Evolutionary conservation across 129 eudicot genomes (phyloP).

Genomic region (Apium graveolens): DNA sequence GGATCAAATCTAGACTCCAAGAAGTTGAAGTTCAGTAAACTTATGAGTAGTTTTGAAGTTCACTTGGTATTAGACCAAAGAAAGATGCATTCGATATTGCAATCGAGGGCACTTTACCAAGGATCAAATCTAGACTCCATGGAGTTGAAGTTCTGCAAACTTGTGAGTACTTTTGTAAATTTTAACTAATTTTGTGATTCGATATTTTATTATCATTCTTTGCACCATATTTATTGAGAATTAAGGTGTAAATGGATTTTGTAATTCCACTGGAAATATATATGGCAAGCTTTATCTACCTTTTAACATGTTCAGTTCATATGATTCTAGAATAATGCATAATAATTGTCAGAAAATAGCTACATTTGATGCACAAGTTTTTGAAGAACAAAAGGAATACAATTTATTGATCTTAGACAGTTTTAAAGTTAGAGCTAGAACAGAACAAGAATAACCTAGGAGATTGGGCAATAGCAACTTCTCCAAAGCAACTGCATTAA

Average conservation of each 20-base stretch:
- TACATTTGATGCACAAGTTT: not conserved
- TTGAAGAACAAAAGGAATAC: not conserved
- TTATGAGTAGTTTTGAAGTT: constrained; percentile 31
- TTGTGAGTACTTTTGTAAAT: constrained; percentile 10
- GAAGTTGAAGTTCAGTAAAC: constrained; percentile 27
- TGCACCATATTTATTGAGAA: not conserved
- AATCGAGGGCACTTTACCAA: constrained; percentile 56
- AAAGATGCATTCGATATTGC: constrained; percentile 92
- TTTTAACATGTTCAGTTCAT: not conserved
- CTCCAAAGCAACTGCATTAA: not conserved
- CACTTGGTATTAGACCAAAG: constrained; percentile 70
- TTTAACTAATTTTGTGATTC: too few relatives aligned
- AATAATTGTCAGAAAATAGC: not conserved
- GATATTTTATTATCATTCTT: constrained; percentile 8
- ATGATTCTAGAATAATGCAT: not conserved
- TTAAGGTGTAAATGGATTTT: not conserved
- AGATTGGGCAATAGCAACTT: not conserved
- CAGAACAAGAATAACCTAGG: not conserved
- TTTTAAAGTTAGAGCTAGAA: not conserved
- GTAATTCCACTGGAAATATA: not conserved
- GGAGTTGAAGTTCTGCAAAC: constrained; percentile 27
- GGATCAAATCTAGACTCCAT: constrained; percentile 49
- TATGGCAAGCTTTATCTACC: not conserved
- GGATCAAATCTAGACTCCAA: constrained; percentile 49
- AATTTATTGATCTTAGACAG: not conserved